Base-by-base conservation (phyloP, 208 protist genomes). In the Acanthamoeba royreba region DNA sequence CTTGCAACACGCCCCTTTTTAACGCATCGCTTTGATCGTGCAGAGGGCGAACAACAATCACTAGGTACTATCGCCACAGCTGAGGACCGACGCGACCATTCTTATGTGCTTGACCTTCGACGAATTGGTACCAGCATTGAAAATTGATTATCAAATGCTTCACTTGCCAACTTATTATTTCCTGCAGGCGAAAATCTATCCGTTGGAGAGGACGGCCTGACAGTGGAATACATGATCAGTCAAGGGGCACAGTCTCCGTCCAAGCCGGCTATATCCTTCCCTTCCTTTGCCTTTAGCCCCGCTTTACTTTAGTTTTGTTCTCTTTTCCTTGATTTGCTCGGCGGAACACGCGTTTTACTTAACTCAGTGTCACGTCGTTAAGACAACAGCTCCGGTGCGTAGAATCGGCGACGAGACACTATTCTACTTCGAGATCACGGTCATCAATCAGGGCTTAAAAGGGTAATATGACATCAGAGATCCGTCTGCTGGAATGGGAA, bases 361-460 rank as follows among this genome's bases (percentile, higher is more conserved):
- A 77, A 38, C 66, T 77, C 66, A 35, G 19, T 11, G 31, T 13
- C 35, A 77, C 11, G 49, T 83, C 1, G 72, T 52, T 3, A 83
- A 83, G 72, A 83, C 72, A 4, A 58, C 87, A 15, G 47, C 40
- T 9, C 87, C 87, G 25, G 25, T 92, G 3, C 17, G 58, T 25
- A 2, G 61, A 1, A 92, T 92, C 11, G 63, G 87, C 52, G 63
- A 72, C 5, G 87, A 92, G 43, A 55, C 53, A 4, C n/a, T 92
- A 2, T 47, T 58, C 63, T 92, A 92, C 35, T 92, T 92, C n/a
- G 87, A 92, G 43, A 43, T 92, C 15, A 92, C 87, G 8, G 17
- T 92, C 15, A 22, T 92, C n/a, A 22, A 92, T 9, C 87, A 92
- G 58, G 87, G 87, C 11, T 42, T 81, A 25, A 92, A 92, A 52